A percentile compares a stretch with the other conserved stretches of the same genome.
These are phyloP conservation scores for Tetrahymena borealis DNA, from an alignment of 73 alveolate species.

Conservation along the genomic window DNA sequence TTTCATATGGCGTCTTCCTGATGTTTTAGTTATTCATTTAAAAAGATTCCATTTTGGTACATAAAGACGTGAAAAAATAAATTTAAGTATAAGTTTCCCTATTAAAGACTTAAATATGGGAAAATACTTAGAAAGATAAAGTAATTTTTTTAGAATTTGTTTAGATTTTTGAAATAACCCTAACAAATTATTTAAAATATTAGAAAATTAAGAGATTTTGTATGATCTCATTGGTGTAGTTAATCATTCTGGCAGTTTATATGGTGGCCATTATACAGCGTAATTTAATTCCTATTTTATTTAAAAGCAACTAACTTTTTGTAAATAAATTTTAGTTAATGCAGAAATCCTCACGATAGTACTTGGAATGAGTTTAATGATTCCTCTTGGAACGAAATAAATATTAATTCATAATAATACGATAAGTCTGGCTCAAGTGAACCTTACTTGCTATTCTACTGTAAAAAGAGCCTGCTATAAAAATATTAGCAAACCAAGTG, in stretches of 20 bases:
- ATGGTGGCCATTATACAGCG: slow-evolving; percentile 46
- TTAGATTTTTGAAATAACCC: background rate
- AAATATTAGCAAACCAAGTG: background rate
- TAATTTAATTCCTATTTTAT: background rate
- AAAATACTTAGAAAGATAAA: slow-evolving; percentile 1
- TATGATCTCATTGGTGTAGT: slow-evolving; percentile 32
- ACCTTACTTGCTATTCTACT: slow-evolving; percentile 27
- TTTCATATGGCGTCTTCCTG: slow-evolving; percentile 60
- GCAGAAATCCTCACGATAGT: slow-evolving; percentile 15
- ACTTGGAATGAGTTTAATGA: slow-evolving; percentile 36
- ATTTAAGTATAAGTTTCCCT: slow-evolving; percentile 52
- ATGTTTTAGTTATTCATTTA: slow-evolving; percentile 61
- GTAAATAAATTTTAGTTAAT: slow-evolving; percentile 2
- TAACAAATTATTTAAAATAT: background rate
- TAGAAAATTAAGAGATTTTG: background rate
- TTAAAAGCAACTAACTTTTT: background rate
- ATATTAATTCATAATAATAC: background rate
- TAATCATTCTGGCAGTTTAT: slow-evolving; percentile 34
- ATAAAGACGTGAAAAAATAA: slow-evolving; percentile 58
- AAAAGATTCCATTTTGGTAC: slow-evolving; percentile 61
- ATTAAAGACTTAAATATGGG: slow-evolving; percentile 15
- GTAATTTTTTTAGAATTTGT: background rate
- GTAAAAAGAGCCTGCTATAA: slow-evolving; percentile 5
- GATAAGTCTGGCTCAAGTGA: slow-evolving; percentile 8
- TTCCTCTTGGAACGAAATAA: slow-evolving; percentile 18